Evolutionary conservation across 768 basidiomycete genomes (phyloP).

Genomic region (Russula earlei): DNA sequence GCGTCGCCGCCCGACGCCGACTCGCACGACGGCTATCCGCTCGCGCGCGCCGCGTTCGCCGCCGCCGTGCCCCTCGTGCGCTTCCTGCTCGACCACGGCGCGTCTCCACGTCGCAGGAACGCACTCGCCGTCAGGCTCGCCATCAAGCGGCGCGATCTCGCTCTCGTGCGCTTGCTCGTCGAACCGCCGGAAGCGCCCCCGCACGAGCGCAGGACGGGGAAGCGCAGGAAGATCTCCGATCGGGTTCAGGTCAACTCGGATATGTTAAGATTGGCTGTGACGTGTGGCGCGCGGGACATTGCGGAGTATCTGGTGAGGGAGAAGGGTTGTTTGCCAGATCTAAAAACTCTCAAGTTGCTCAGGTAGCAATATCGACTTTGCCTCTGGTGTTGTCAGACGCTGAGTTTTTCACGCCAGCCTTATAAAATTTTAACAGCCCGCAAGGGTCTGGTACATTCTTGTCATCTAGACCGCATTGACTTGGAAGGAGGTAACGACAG

Average conservation of each 20-base stretch:
- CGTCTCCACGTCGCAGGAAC: conserved; percentile 54
- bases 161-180: conserved; percentile 66
- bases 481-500: not conserved
- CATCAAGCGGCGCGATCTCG: conserved; percentile 57
- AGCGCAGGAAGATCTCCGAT: conserved; percentile 51
- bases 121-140: conserved; percentile 67
- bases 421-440: not conserved
- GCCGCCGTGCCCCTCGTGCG: conserved; percentile 53
- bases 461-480: not conserved
- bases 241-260: conserved; percentile 41
- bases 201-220: conserved; percentile 24
- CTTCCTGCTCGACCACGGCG: conserved; percentile 63
- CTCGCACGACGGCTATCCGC: conserved; percentile 71
- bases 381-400: not conserved
- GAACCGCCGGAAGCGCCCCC: conserved; percentile 32
- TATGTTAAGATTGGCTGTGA: conserved; percentile 62
- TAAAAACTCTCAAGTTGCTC: conserved; percentile 41
- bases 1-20: conserved; percentile 39
- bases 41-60: conserved; percentile 67
- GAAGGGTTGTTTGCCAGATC: conserved; percentile 65
- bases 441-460: not conserved
- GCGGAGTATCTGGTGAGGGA: conserved; percentile 60
- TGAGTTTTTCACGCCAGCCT: not conserved
- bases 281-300: conserved; percentile 56
- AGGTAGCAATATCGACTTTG: not conserved